These are phyloP conservation scores for Nasturtium officinale DNA, from an alignment of 345 rosid species.

Conservation along the genomic window DNA sequence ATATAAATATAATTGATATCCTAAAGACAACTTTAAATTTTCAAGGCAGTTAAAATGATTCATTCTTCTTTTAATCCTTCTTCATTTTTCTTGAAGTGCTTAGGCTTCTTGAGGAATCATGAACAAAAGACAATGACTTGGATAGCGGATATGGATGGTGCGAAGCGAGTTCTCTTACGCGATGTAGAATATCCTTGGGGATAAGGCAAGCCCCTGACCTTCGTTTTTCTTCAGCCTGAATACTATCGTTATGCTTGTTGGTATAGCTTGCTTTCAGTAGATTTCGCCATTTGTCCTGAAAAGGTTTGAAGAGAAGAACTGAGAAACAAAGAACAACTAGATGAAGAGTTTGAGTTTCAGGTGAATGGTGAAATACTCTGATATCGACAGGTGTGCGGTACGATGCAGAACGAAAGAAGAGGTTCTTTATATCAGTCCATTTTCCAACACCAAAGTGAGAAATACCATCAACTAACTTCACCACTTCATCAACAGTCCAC, in stretches of 20 bases:
- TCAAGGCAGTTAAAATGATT: neutral
- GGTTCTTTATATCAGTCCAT: constrained; percentile 91
- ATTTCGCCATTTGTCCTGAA: constrained; percentile 96
- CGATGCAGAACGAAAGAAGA: constrained; percentile 60
- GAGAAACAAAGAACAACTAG: constrained; percentile 6
- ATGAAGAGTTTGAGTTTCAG: constrained; percentile 1
- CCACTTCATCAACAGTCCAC: constrained; percentile 85
- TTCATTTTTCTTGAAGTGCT: constrained; percentile 40
- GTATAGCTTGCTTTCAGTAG: constrained; percentile 68
- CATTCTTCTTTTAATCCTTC: constrained; percentile 7
- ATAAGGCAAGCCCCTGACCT: constrained; percentile 50
- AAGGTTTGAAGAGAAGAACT: constrained; percentile 20
- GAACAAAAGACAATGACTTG: constrained; percentile 6
- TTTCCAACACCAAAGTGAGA: constrained; percentile 81
- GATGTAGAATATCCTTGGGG: constrained; percentile 61
- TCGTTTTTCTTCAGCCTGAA: constrained; percentile 56
- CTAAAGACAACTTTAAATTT: constrained; percentile 5
- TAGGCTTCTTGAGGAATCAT: constrained; percentile 41
- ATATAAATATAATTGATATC: constrained; percentile 3
- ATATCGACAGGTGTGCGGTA: constrained; percentile 87
- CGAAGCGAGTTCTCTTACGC: constrained; percentile 67
- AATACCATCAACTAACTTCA: constrained; percentile 82
- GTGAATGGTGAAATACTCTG: constrained; percentile 58
- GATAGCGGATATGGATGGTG: constrained; percentile 67
- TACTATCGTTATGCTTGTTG: constrained; percentile 40